Conservation (phyloP, 2,329 filamentous ascomycete genomes). For the Dothidotthia symphoricarpi region DNA sequence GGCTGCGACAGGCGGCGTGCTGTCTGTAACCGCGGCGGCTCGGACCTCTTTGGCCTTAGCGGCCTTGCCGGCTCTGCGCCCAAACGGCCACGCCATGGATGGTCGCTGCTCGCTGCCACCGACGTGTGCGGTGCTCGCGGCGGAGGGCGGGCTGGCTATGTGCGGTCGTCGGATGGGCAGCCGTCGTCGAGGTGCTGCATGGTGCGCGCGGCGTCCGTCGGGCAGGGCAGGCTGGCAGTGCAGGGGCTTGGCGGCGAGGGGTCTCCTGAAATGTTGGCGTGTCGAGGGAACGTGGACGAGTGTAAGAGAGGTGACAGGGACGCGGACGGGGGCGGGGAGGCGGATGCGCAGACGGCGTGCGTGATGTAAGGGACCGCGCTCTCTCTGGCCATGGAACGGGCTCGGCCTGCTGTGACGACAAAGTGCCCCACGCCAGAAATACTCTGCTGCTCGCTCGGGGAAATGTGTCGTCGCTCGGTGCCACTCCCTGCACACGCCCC, state of each 20-base stretch:
- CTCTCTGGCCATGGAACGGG: conserved; percentile 12
- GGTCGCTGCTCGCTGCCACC: not conserved
- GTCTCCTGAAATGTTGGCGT: too few species aligned
- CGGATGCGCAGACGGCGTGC: conserved; percentile 4
- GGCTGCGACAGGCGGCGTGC: conserved; percentile 38
- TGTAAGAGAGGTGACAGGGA: conserved; percentile 2
- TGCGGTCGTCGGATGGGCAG: not conserved
- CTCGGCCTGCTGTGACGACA: conserved; percentile 16
- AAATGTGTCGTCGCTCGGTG: conserved; percentile 11
- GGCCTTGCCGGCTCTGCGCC: conserved; percentile 69
- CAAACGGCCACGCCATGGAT: conserved; percentile 80
- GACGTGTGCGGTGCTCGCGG: conserved; percentile 1
- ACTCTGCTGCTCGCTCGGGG: conserved; percentile 14
- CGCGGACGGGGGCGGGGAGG: conserved; percentile 8
- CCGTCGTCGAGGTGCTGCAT: not conserved
- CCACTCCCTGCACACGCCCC: conserved; percentile 1
- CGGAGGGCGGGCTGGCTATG: conserved; percentile 1
- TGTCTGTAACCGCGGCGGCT: conserved; percentile 53
- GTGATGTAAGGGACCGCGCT: conserved; percentile 14
- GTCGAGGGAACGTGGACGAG: conserved; percentile 1
- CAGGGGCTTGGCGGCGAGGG: too few species aligned
- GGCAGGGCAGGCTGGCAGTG: conserved; percentile 3
- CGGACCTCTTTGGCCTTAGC: conserved; percentile 47
- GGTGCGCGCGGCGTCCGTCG: conserved; percentile 2
- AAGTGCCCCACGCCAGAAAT: conserved; percentile 21